Evolutionary conservation across 805 yeast genomes (phyloP).

Genomic region (Kuraishia hungarica): DNA sequence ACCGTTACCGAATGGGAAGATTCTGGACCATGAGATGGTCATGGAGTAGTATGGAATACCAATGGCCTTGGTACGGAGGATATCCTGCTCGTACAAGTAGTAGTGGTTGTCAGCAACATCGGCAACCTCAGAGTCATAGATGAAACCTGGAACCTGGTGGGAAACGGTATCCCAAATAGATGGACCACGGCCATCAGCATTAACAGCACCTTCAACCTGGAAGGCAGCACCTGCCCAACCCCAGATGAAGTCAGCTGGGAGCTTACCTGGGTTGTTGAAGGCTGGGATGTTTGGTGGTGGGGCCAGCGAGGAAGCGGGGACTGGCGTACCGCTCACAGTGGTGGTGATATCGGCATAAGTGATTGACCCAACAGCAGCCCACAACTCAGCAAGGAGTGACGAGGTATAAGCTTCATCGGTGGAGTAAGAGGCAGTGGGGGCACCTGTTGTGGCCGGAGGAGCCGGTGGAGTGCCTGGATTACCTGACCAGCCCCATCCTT

Average conservation of each 20-base stretch:
- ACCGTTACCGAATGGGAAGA: conserved; percentile 18
- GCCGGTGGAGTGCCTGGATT: background rate
- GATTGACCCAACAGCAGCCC: conserved; percentile 2
- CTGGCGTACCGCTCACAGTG: conserved; percentile 5
- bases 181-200: conserved; percentile 24
- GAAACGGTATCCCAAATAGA: conserved; percentile 17
- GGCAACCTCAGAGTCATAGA: conserved; percentile 9
- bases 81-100: conserved; percentile 24
- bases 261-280: conserved; percentile 1
- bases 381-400: background rate
- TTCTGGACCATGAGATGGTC: conserved; percentile 26
- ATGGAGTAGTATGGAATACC: conserved; percentile 24
- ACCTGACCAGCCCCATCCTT: no score
- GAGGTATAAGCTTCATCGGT: background rate
- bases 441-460: no score
- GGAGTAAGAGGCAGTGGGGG: background rate
- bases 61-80: conserved; percentile 21
- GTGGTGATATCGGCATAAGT: conserved; percentile 7
- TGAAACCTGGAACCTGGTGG: conserved; percentile 7
- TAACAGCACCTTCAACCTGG: conserved; percentile 28
- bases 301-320: conserved; percentile 4
- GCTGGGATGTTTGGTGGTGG: conserved; percentile 7
- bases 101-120: conserved; percentile 23
- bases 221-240: conserved; percentile 27
- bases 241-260: conserved; percentile 10